Evolutionary conservation across 2,329 filamentous ascomycete genomes (phyloP), one percentile per base, ranked within the genome.

Genomic region (Cladophialophora psammophila): DNA sequence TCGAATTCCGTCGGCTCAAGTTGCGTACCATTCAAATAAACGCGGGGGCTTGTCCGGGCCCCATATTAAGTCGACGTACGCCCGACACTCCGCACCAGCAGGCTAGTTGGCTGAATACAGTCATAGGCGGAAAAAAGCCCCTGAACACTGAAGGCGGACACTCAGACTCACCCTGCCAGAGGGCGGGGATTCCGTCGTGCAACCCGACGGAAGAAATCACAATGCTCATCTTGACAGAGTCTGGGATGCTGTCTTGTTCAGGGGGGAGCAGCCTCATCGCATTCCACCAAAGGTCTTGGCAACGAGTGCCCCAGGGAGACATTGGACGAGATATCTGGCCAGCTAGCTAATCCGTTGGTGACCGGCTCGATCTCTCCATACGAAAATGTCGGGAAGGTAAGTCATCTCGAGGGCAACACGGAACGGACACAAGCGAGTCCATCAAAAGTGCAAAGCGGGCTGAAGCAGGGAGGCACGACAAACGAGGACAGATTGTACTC

Each of bases 1-100:
- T 48, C 42, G 20, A 50, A 13, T 50, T 31, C 45, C 45, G 45
- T 50, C 45, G 45, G 45, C 45, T 26, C 45, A 50, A n/a, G 18
- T 48, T 18, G 42, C 8, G 20, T 26, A 10, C 1, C 10, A 10
- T 13, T 5, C 20, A 20, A 4, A 12, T 18, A 4, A 4, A 50
- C 8, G 12, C 45, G 18, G 10, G 18, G 45, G 45, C 12, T 50
- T 12, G 45, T 31, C 18, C 13, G 20, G 18, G 45, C 9, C 10
- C 18, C 45, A 50, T 26, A 31, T 26, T 10, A 26, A 1, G 20
- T 10, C 45, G 8, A 26, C 1, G 1, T 10, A 7, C 45, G 45
- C 45, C 45, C 45, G 45, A 50, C 9, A 50, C 20, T 50, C 45
- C 45, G 45, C 45, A 50, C 18, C 8, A 10, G 45, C 10, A 50